Conservation (phyloP, 768 basidiomycete species). For the Boletus reticuloceps region DNA sequence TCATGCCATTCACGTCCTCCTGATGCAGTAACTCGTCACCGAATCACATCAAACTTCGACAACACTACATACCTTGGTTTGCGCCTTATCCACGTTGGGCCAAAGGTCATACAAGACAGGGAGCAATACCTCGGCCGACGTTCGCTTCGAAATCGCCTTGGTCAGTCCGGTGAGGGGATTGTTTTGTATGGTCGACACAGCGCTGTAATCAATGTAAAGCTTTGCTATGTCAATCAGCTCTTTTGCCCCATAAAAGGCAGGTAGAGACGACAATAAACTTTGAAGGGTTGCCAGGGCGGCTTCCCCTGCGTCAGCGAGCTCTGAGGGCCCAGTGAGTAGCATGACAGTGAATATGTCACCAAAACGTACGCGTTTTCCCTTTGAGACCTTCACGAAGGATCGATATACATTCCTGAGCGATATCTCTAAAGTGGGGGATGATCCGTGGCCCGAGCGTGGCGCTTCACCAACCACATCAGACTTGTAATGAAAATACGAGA, state of each 20-base stretch:
- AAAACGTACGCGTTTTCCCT: conserved; percentile 33
- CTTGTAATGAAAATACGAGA: background rate
- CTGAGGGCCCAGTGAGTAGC: conserved; percentile 20
- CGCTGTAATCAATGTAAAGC: conserved; percentile 51
- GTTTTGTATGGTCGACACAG: conserved; percentile 5
- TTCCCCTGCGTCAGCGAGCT: conserved; percentile 29
- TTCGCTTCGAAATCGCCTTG: conserved; percentile 67
- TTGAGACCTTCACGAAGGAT: conserved; percentile 43
- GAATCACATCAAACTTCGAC: background rate
- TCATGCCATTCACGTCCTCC: conserved; percentile 27
- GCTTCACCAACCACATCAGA: conserved; percentile 38
- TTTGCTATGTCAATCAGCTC: conserved; percentile 58
- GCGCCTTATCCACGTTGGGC: conserved; percentile 37
- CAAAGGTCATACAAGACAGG: conserved; percentile 62
- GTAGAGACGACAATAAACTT: conserved; percentile 67
- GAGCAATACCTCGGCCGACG: conserved; percentile 64
- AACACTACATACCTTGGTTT: conserved; percentile 35
- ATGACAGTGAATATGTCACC: background rate
- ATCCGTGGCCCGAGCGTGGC: conserved; percentile 79
- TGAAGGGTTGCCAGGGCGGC: conserved; percentile 52
- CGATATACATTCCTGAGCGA: conserved; percentile 56
- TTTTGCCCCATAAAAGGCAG: conserved; percentile 70
- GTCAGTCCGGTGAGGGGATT: conserved; percentile 43
- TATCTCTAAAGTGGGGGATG: conserved; percentile 78
- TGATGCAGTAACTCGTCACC: conserved; percentile 2